Base-by-base conservation (phyloP, 1,139 yeast genomes). In the Lipomyces yarrowii region DNA sequence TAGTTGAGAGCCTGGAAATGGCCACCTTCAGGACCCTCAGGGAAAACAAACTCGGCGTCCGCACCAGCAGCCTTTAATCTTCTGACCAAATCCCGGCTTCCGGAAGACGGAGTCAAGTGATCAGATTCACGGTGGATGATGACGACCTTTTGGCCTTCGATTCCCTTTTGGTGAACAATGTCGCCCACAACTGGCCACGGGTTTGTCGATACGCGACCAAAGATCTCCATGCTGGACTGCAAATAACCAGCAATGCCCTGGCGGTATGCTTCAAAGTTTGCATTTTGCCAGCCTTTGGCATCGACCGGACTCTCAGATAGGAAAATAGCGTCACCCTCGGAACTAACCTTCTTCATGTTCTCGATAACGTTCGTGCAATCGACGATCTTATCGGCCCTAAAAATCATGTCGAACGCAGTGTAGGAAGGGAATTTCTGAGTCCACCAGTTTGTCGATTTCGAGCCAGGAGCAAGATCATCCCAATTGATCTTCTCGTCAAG, bases 171-270 rank as follows among this genome's bases (percentile, higher is more conserved):
- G 32, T 21, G 23, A 5, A 63, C 60, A 30, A 65, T 57, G 26
- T 67, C 62, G 26, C 69, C 69, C 13, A 67, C 69, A n/a, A 67
- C 60, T 15, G 69, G 69, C 68, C 67, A 65, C 1, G 67, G 67
- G 46, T 65, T 62, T 32, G 51, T 59, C 15, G 67, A 57, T 5
- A 59, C n/a, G 13, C 64, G 64, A 30, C 69, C 69, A 21, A 67
- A 67, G 61, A 67, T 67, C 55, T 67, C 69, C 53, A 65, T 64
- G 59, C 62, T 62, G 30, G 69, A 65, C 39, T 57, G 60, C 15
- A 64, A 52, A 48, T 62, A 67, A 32, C 69, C 69, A 23, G 39
- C 55, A 54, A 65, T 37, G 3, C 69, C 69, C 48, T 67, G 69
- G 21, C 69, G 55, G 62, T 58, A 67, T 5, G 69, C 67, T 35